phyloP scores from a whole-genome alignment of 495 filamentous ascomycete genomes.

The Filosporella fistucella region DNA sequence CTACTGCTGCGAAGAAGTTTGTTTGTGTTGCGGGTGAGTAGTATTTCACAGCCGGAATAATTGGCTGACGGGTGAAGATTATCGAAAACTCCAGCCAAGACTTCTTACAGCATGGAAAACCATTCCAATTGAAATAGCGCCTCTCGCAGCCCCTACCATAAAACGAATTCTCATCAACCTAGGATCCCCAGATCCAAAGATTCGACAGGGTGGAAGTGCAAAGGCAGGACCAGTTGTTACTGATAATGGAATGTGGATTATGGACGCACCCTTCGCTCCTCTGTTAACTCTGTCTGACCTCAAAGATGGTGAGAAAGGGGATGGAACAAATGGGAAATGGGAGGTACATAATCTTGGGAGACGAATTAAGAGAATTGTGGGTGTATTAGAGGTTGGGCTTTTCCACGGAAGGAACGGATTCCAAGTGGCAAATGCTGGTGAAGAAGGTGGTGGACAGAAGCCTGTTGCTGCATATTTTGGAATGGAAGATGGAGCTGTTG shows the following conservation, averaged over 20 bases:
- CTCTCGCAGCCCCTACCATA: conserved; percentile 70
- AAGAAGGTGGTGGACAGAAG: conserved; percentile 71
- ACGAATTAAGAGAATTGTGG: conserved; percentile 74
- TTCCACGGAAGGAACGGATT: conserved; percentile 77
- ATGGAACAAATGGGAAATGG: conserved; percentile 58
- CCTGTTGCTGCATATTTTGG: conserved; percentile 94
- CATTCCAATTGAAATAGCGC: conserved; percentile 91
- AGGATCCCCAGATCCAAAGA: conserved; percentile 60
- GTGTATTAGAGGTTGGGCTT: conserved; percentile 87
- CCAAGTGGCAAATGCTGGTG: conserved; percentile 53
- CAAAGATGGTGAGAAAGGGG: conserved; percentile 32
- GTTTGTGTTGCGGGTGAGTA: conserved; percentile 84
- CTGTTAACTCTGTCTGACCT: conserved; percentile 62
- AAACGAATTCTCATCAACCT: conserved; percentile 61
- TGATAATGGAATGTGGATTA: conserved; percentile 89
- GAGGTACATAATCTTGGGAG: conserved; percentile 69
- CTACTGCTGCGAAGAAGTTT: conserved; percentile 78
- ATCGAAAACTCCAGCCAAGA: conserved; percentile 74
- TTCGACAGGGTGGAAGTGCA: conserved; percentile 60
- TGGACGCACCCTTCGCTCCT: conserved; percentile 82
- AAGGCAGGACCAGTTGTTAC: conserved; percentile 85
- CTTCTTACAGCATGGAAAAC: conserved; percentile 74
- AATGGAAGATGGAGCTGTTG: conserved; percentile 71
- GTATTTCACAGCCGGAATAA: background rate
- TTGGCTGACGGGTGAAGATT: conserved; percentile 47